Evolutionary conservation across 208 protist genomes (phyloP).

Genomic region (Tritrichomonas musculus): DNA sequence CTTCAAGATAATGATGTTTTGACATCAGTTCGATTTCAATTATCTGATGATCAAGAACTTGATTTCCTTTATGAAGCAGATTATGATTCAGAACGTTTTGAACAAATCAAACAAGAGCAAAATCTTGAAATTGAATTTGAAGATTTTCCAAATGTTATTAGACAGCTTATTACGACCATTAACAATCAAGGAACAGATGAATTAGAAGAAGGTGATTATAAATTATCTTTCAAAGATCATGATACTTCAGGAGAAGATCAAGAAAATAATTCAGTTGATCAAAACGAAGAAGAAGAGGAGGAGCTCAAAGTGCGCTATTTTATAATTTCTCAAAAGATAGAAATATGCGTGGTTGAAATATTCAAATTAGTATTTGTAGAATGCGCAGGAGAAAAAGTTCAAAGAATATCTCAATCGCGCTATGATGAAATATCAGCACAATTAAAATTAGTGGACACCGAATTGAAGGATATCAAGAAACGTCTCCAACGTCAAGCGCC

Average conservation of each 20-base stretch:
- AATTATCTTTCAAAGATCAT: background rate
- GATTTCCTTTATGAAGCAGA: background rate
- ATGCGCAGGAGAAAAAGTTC: background rate
- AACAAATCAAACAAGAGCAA: background rate
- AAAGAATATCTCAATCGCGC: background rate
- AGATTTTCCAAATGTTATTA: background rate
- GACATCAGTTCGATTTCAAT: background rate
- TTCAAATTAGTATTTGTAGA: background rate
- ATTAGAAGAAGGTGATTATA: background rate
- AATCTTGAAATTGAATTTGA: slow-evolving; percentile 5
- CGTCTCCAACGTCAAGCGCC: background rate
- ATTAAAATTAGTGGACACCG: background rate
- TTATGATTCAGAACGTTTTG: background rate
- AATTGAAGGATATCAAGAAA: background rate
- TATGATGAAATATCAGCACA: background rate
- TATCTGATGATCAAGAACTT: background rate
- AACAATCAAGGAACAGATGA: background rate
- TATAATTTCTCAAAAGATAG: background rate
- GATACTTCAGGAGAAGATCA: background rate
- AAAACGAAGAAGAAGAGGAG: background rate
- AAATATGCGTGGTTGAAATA: background rate
- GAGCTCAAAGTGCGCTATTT: background rate
- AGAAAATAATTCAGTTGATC: background rate
- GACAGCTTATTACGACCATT: background rate
- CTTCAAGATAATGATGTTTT: background rate